Base-by-base conservation (phyloP, 2,329 filamentous ascomycete genomes). In the Beauveria scarabaeidicola region DNA sequence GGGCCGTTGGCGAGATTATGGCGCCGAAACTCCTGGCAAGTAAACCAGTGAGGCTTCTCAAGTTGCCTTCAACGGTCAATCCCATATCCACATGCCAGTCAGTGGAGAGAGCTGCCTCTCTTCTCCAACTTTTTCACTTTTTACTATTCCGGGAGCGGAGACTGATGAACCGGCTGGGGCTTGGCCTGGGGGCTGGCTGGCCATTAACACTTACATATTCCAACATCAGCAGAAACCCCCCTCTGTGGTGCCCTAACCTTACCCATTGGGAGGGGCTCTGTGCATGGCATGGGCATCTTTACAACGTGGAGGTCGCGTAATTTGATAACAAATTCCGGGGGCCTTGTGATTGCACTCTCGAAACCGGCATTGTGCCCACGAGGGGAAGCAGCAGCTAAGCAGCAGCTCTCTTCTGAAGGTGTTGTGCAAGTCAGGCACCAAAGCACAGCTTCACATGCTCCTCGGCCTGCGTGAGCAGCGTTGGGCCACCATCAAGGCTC, bases 11-110 rank as follows among this genome's bases (percentile, higher is more conserved):
- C 48, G 50, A 52, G 41, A 59, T 59, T 51, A 40, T 53, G 23
- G 57, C 43, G 23, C 57, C 57, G 57, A 53, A 27, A n/a, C 57
- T 59, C 57, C 57, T 59, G 50, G 10, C 57, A 59, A 48, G 57
- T 48, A 43, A 53, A 32, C 38, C 15, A 51, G 55, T 40, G 17
- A 32, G 47, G 47, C 21, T 25, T 25, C 25, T 47, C 43, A 25
- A 19, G n/a, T 43, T 48, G 41, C 25, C 11, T 36, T 36, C 11
- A 36, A 36, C 32, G 5, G 11, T 13, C 5, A 47, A 38, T 48
- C 43, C 19, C 13, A 47, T 47, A 56, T 56, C 53, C 53, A 56
- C 53, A 48, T 23, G 27, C 19, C 15, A n/a, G 53, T 56, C 15
- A n/a, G 53, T 56, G 53, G 53, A 32, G 52, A 27, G 53, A 36